These are phyloP conservation scores for Coemansia sp. DNA, from an alignment of 192 early-diverging fungal species.

Conservation along the genomic window DNA sequence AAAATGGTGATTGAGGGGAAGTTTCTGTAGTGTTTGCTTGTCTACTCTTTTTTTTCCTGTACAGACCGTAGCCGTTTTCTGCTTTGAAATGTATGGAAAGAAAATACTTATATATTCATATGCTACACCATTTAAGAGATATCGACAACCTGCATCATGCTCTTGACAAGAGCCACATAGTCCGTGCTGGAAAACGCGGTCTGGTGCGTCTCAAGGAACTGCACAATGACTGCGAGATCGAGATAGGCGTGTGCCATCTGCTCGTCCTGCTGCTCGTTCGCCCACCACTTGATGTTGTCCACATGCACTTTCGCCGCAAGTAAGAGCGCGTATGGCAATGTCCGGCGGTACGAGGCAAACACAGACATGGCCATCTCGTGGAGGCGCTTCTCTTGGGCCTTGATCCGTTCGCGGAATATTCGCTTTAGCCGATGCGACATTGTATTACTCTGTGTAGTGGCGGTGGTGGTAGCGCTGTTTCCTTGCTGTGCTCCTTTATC, in stretches of 20 bases:
- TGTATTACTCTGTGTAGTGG: neutral
- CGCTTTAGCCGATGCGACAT: constrained; percentile 20
- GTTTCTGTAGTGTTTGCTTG: neutral
- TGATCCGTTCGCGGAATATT: constrained; percentile 46
- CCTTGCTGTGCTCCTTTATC: neutral
- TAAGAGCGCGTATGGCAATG: constrained; percentile 48
- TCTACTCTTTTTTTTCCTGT: constrained; percentile 3
- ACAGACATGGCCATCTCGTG: constrained; percentile 42
- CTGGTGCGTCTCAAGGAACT: constrained; percentile 51
- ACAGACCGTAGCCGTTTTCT: neutral
- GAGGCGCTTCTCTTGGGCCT: constrained; percentile 35
- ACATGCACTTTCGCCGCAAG: constrained; percentile 49
- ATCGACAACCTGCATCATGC: constrained; percentile 36
- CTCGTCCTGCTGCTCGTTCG: constrained; percentile 26
- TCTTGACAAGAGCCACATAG: constrained; percentile 50
- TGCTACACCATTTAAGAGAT: neutral
- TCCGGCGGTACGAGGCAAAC: constrained; percentile 48
- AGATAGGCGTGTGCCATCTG: constrained; percentile 41
- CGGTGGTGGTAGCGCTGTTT: neutral
- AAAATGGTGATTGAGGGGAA: neutral
- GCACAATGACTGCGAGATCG: constrained; percentile 33
- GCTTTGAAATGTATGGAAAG: neutral
- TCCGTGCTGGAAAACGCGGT: constrained; percentile 41
- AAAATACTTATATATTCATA: neutral
- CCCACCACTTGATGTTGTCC: constrained; percentile 53